A percentile compares a stretch with the other conserved stretches of the same genome.
These are phyloP conservation scores for Kodamaea restingae DNA, from an alignment of 805 yeast species.

Conservation along the genomic window DNA sequence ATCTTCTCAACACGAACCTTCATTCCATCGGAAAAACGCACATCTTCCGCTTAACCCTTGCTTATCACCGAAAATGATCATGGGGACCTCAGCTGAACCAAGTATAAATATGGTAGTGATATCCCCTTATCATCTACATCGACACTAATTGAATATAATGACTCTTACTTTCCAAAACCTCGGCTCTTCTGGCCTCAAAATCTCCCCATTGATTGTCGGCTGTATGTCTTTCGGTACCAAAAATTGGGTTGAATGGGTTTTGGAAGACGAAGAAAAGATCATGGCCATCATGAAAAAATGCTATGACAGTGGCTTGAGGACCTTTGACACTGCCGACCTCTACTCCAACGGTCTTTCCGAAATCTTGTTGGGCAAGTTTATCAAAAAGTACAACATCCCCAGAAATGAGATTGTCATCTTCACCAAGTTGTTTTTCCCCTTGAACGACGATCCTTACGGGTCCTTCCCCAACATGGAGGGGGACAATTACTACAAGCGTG, in stretches of 20 bases:
- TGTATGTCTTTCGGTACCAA: slow-evolving; percentile 51
- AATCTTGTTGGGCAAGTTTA: slow-evolving; percentile 48
- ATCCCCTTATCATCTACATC: too few species aligned
- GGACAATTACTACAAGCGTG: slow-evolving; percentile 3
- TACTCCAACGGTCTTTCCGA: slow-evolving; percentile 50
- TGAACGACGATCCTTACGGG: slow-evolving; percentile 6
- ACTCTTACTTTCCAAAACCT: slow-evolving; percentile 7
- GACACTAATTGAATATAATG: too few species aligned
- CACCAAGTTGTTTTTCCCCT: slow-evolving; percentile 34
- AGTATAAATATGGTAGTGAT: too few species aligned
- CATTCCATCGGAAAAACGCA: too few species aligned
- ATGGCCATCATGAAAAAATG: slow-evolving; percentile 41
- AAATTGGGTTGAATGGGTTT: slow-evolving; percentile 40
- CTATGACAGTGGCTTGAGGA: slow-evolving; percentile 43
- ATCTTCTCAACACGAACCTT: too few species aligned
- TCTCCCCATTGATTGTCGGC: slow-evolving; percentile 50
- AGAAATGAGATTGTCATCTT: slow-evolving; percentile 55
- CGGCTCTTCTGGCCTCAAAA: slow-evolving; percentile 47
- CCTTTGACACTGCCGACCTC: slow-evolving; percentile 49
- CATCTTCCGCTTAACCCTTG: too few species aligned
- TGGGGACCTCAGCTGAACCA: too few species aligned
- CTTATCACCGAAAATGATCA: too few species aligned
- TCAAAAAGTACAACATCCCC: slow-evolving; percentile 47
- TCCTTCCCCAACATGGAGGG: background rate
- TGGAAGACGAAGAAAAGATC: slow-evolving; percentile 45